Base-by-base conservation (phyloP, 2,329 filamentous ascomycete genomes). In the Botrytis paeoniae region DNA sequence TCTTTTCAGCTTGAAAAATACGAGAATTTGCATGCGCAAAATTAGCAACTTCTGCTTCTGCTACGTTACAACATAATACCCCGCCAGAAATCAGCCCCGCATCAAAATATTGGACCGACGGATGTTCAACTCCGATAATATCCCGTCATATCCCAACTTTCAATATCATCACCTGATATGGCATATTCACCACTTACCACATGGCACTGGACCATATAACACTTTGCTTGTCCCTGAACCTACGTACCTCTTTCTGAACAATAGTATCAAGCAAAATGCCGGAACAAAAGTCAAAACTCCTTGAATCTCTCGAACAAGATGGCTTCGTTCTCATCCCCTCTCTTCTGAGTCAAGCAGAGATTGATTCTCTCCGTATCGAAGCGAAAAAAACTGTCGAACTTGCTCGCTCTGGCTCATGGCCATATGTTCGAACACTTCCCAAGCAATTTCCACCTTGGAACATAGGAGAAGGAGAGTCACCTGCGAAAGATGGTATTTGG, bases 361-460 rank as follows among this genome's bases (percentile, higher is more conserved):
- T 96, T 62, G 75, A 84, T 37, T 78, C 83, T 32, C 89, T 95
- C 75, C 91, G 90, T 78, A 79, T 81, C 71, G 90, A 90, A 60
- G 88, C 89, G 69, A 80, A 83, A 48, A 81, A 86, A 73, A 87
- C 88, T n/a, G 89, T 89, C 32, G 80, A 83, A 3, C 83, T 89
- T 60, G 91, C 92, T 60, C 89, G 92, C 75, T 78, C 84, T n/a
- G 93, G 93, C 54, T 80, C 86, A 75, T 97, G 94, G 94, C 93
- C 93, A 4, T 87, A 92, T 82, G 90, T 97, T 79, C 92, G 94
- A 76, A 95, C 93, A 0, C 88, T 96, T 3, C 93, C 93, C 71
- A 97, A 97, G 82, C 94, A 97, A 82, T 97, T 97, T 83, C 94
- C 94, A 0, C 94, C 94, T 0, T 97, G 94, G 94, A 85, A 85